Conservation (phyloP, 208 protist species). For the Crithidia acanthocephali region DNA sequence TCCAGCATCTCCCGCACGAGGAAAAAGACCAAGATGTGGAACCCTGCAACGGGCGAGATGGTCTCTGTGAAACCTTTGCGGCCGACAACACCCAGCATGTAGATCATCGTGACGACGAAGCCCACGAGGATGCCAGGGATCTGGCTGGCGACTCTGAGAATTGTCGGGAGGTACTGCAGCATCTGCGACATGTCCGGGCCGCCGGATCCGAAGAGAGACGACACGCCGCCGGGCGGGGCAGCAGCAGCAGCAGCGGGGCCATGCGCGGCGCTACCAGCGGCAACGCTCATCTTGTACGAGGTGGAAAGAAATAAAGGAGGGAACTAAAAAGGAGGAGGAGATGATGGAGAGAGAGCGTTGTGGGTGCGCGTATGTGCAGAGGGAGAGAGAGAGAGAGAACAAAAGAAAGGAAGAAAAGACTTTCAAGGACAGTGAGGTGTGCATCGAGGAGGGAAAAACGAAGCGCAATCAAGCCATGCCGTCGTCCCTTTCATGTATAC, state of each 20-base stretch:
- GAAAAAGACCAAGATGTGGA: constrained; percentile 66
- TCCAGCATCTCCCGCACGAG: constrained; percentile 56
- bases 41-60: constrained; percentile 66
- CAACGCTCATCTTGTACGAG: constrained; percentile 3
- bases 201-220: constrained; percentile 23
- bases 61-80: constrained; percentile 36
- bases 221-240: constrained; percentile 1
- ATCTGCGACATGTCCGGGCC: constrained; percentile 37
- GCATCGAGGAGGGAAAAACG: too few relatives aligned
- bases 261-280: not conserved
- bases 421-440: too few relatives aligned
- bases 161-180: constrained; percentile 57
- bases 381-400: too few relatives aligned
- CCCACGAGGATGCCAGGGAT: constrained; percentile 58
- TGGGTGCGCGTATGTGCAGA: too few relatives aligned
- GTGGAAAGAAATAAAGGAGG: not conserved
- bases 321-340: not conserved
- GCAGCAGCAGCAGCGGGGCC: not conserved
- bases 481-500: too few relatives aligned
- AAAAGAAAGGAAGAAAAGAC: too few relatives aligned
- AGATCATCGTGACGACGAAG: constrained; percentile 52
- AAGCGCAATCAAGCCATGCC: too few relatives aligned
- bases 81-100: constrained; percentile 52
- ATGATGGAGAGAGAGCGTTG: not conserved
- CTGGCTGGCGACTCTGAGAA: constrained; percentile 43